phyloP scores from a whole-genome alignment of 1,139 yeast genomes.

The Starmera stellimalicola region DNA sequence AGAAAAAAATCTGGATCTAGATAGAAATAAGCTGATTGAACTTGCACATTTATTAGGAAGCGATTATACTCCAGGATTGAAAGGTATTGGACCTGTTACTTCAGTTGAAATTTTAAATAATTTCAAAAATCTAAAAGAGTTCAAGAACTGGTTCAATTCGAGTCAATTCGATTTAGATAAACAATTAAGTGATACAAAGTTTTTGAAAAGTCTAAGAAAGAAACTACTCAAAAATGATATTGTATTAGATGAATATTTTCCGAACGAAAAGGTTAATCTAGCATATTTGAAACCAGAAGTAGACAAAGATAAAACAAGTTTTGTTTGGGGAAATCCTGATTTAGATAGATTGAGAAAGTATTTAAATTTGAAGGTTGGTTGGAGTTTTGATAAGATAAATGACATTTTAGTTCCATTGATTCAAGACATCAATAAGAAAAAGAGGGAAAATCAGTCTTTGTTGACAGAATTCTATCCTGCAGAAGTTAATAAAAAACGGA shows the following conservation, averaged over 20 bases:
- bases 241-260: slow-evolving; percentile 51
- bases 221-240: slow-evolving; percentile 41
- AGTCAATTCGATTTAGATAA: slow-evolving; percentile 28
- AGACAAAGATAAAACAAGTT: slow-evolving; percentile 65
- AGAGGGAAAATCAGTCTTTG: slow-evolving; percentile 46
- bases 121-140: slow-evolving; percentile 42
- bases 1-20: slow-evolving; percentile 55
- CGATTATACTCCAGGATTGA: slow-evolving; percentile 87
- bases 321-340: slow-evolving; percentile 89
- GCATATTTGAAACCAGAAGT: slow-evolving; percentile 81
- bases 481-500: too few species aligned
- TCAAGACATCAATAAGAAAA: slow-evolving; percentile 59
- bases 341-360: slow-evolving; percentile 68
- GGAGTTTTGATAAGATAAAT: slow-evolving; percentile 72
- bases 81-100: slow-evolving; percentile 87
- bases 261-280: slow-evolving; percentile 55
- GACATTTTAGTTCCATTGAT: slow-evolving; percentile 86
- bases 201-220: slow-evolving; percentile 50
- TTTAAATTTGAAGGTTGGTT: slow-evolving; percentile 65
- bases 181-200: slow-evolving; percentile 32
- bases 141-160: slow-evolving; percentile 44
- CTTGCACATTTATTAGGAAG: slow-evolving; percentile 81
- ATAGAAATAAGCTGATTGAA: slow-evolving; percentile 55
- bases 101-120: slow-evolving; percentile 93
- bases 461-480: slow-evolving; percentile 51